Evolutionary conservation across 768 basidiomycete genomes (phyloP), one percentile per base, ranked within the genome.

Genomic region (Lactarius sanguifluus): DNA sequence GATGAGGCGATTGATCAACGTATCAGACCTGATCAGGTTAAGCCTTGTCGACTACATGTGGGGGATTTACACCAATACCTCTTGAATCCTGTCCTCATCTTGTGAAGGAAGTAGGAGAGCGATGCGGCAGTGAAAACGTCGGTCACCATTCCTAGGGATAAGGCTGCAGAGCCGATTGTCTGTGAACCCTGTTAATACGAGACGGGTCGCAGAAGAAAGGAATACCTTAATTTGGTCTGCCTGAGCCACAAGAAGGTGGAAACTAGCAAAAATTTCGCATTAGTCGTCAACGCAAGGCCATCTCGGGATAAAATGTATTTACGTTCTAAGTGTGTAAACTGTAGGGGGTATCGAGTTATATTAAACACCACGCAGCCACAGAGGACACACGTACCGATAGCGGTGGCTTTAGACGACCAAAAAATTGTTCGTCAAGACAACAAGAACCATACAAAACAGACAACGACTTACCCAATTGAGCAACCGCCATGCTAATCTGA

Each of bases 91-190:
- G 83, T 83, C 54, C 84, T 79, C 69, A 88, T 78, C 59, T 71
- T 78, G 62, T 82, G 81, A 68, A 89, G 76, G 75, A 84, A 87
- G 68, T 74, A 85, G 66, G 81, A 83, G 12, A 88, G 78, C 2
- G 85, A 76, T 0, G 71, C 73, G 5, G 87, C 83, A 38, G 83
- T 86, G 40, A 79, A 65, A 5, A 83, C 70, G 72, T 89, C 87
- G 7, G 83, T 82, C 7, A 78, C 38, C 45, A 82, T 79, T 1
- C 85, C 83, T 23, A 82, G 68, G n/a, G 76, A 79, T 2, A 89
- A 78, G 0, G 86, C 78, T 5, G 81, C 38, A 25, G 78, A 79
- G 1, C 82, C 87, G 20, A 86, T 61, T 1, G 77, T 36, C 85
- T 86, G 67, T 54, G 62, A 28, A 62, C 15, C 23, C 28, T 38